Base-by-base conservation (phyloP, 768 basidiomycete species). In the Botryobasidium botryosum region DNA sequence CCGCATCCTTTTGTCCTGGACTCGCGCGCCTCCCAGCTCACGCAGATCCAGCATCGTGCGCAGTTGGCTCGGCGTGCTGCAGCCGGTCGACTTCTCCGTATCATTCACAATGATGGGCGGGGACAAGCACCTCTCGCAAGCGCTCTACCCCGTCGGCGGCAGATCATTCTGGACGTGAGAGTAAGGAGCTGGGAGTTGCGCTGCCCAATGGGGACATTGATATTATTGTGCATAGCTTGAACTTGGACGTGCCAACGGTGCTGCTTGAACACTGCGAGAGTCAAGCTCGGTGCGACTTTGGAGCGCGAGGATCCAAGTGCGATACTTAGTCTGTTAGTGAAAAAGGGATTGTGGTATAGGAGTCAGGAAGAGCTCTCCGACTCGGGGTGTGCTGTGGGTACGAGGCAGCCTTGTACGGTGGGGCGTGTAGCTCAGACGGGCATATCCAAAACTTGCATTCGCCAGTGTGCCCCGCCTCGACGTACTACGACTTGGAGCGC, bases 121-220 rank as follows among this genome's bases (percentile, higher is more conserved):
- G 3, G 92, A 97, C 64, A 81, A 83, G 56, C 90, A 94, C 56
- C 86, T 91, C 61, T 75, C 79, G 1, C 79, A 86, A 51, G 71
- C 74, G 2, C 67, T 94, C 15, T 91, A 91, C 61, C 68, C 90
- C 6, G 64, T 94, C 13, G 88, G 88, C 31, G 87, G 85, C n/a
- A 87, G 85, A 57, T 71, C 82, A 0, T 61, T 96, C 24, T 99
- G 94, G 94, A 99, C 94, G 29, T 84, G n/a, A n/a, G n/a, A n/a
- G n/a, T n/a, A n/a, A 87, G 54, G 92, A 96, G 54, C 75, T 99
- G 43, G 94, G 97, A 58, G 80, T 83, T 17, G 77, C 76, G 35
- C 64, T 99, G 49, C 68, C 74, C 44, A 68, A 77, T 35, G 63
- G 69, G 25, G 64, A 68, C 10, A 80, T 91, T 39, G 94, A 99